Conservation (phyloP, 257 asterid genomes). For the Scutellaria baicalensis region DNA sequence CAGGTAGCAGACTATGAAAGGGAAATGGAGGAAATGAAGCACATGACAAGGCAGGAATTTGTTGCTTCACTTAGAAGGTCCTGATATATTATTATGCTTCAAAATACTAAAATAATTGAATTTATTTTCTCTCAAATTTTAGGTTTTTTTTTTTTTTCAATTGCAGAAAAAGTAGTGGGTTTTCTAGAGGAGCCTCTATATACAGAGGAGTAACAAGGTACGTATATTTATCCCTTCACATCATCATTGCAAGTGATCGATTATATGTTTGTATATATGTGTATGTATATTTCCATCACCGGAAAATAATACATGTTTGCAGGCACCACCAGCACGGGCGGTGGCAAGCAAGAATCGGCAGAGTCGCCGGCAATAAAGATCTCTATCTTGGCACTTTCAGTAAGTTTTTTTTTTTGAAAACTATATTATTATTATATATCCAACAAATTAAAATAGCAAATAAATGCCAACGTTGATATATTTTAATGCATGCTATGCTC, state of each 20-base stretch:
- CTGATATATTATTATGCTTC: neutral
- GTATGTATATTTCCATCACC: neutral
- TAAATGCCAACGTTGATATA: constrained; percentile 6
- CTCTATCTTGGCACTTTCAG: constrained; percentile 90
- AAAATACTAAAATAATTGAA: no score
- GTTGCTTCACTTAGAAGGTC: constrained; percentile 95
- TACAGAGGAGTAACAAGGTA: constrained; percentile 97
- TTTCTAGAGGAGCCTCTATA: constrained; percentile 86
- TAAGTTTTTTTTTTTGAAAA: constrained; percentile 24
- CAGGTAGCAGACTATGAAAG: constrained; percentile 63
- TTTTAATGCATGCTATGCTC: neutral
- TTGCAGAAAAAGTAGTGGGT: constrained; percentile 88
- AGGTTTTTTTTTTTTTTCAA: neutral
- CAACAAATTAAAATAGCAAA: neutral
- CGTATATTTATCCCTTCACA: neutral
- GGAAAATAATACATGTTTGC: neutral
- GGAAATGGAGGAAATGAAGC: constrained; percentile 78
- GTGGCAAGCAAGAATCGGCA: constrained; percentile 90
- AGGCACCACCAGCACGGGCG: constrained; percentile 97
- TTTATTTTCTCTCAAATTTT: neutral
- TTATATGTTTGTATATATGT: neutral
- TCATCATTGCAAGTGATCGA: no score
- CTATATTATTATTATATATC: neutral
- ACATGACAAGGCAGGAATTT: constrained; percentile 91
- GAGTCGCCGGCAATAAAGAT: constrained; percentile 89